These are phyloP conservation scores for Cryptosporidium parvum DNA, from an alignment of 169 alveolate species.

Conservation along the genomic window DNA sequence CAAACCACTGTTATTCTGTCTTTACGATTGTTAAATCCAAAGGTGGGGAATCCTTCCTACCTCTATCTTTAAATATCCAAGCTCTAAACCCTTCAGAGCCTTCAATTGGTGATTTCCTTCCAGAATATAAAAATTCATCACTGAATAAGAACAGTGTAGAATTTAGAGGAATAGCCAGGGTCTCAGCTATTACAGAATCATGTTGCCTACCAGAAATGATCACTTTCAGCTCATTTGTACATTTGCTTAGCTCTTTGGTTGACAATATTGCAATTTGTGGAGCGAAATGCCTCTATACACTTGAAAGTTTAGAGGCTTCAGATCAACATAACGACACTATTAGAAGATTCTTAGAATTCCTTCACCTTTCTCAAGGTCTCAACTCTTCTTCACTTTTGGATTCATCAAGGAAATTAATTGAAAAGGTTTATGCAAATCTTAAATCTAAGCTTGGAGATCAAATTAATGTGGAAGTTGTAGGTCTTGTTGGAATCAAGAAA, in stretches of 20 bases:
- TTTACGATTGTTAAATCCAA: constrained; percentile 22
- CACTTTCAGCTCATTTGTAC: constrained; percentile 45
- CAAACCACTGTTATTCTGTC: constrained; percentile 61
- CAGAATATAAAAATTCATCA: constrained; percentile 23
- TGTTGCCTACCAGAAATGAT: constrained; percentile 70
- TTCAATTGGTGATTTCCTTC: neutral
- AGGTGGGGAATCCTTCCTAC: constrained; percentile 28
- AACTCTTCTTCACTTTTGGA: constrained; percentile 46
- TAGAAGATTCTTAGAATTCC: constrained; percentile 65
- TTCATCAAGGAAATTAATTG: constrained; percentile 59
- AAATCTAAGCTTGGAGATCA: constrained; percentile 74
- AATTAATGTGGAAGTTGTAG: constrained; percentile 69
- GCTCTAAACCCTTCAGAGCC: constrained; percentile 41
- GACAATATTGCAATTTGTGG: constrained; percentile 64
- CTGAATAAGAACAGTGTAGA: constrained; percentile 27
- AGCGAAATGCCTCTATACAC: constrained; percentile 46
- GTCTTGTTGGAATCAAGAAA: constrained; percentile 62
- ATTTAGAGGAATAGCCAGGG: constrained; percentile 40
- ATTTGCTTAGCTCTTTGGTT: constrained; percentile 39
- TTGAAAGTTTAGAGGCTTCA: constrained; percentile 51
- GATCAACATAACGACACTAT: constrained; percentile 70
- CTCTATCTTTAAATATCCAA: constrained; percentile 53
- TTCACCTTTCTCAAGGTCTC: constrained; percentile 72
- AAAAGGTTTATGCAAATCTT: constrained; percentile 47
- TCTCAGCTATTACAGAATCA: constrained; percentile 42